A percentile compares a stretch with the other conserved stretches of the same genome.
phyloP scores from a whole-genome alignment of 2,329 filamentous ascomycete species.

The Orbilia blumenaviensis region DNA sequence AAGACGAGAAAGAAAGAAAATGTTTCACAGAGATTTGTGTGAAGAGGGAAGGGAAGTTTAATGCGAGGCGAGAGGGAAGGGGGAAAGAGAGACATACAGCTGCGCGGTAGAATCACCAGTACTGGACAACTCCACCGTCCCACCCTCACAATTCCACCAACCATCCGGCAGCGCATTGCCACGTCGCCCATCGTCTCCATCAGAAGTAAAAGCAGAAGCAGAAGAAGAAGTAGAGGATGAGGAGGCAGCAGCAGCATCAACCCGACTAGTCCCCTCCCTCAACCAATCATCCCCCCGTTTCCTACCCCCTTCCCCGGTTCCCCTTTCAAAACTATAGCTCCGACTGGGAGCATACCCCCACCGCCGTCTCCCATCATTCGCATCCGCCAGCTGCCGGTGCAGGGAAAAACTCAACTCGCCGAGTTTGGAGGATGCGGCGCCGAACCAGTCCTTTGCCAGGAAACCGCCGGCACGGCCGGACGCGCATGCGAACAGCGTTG shows the following conservation, averaged over 20 bases:
- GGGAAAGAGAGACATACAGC: constrained; percentile 64
- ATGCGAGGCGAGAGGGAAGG: neutral
- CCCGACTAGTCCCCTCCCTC: constrained; percentile 71
- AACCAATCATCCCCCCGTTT: constrained; percentile 73
- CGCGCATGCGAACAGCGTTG: constrained; percentile 74
- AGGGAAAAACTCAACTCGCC: constrained; percentile 75
- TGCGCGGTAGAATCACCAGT: constrained; percentile 71
- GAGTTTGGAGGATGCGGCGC: constrained; percentile 67
- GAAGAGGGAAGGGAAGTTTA: neutral
- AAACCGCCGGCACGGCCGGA: constrained; percentile 80
- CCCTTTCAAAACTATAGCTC: constrained; percentile 67
- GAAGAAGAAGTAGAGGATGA: neutral
- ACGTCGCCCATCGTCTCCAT: constrained; percentile 63
- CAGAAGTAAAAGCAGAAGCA: constrained; percentile 53
- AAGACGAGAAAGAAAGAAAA: neutral
- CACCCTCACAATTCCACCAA: constrained; percentile 61
- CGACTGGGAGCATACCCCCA: constrained; percentile 69
- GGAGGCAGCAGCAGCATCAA: constrained; percentile 63
- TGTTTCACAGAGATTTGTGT: neutral
- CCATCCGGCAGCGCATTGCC: constrained; percentile 13
- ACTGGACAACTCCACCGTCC: constrained; percentile 70
- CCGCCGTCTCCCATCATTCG: constrained; percentile 67
- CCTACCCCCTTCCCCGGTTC: constrained; percentile 60
- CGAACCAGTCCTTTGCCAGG: constrained; percentile 77
- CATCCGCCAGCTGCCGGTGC: constrained; percentile 71